A percentile compares a stretch with the other conserved stretches of the same genome.
Conservation (phyloP, 352 stramenopile species). For the Poterioochromonas sp. region DNA sequence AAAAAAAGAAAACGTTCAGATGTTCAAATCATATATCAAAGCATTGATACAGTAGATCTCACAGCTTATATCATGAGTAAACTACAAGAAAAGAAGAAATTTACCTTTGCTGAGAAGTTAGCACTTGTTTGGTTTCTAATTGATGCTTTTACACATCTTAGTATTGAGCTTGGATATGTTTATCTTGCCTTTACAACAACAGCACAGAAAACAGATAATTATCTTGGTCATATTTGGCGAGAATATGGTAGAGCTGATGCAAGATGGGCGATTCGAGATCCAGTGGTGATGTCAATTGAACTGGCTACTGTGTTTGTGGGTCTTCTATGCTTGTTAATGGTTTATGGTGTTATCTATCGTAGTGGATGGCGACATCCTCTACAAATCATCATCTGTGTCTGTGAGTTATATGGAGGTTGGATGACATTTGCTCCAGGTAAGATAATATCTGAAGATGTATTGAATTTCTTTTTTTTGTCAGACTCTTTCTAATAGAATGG, state of each 20-base stretch:
- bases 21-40: too few relatives aligned
- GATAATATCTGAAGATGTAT: background rate
- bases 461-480: background rate
- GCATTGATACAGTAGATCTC: too few relatives aligned
- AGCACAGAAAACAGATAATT: background rate
- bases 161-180: slow-evolving; percentile 35
- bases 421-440: slow-evolving; percentile 36
- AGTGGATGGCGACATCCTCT: slow-evolving; percentile 24
- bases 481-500: slow-evolving; percentile 1
- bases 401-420: slow-evolving; percentile 35
- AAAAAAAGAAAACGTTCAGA: too few relatives aligned
- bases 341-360: slow-evolving; percentile 21
- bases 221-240: slow-evolving; percentile 29
- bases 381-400: slow-evolving; percentile 34
- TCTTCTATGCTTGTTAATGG: slow-evolving; percentile 20
- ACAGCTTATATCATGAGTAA: too few relatives aligned
- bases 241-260: slow-evolving; percentile 35
- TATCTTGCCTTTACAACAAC: slow-evolving; percentile 23
- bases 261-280: slow-evolving; percentile 32
- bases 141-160: slow-evolving; percentile 34
- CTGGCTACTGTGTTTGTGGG: slow-evolving; percentile 28
- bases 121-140: slow-evolving; percentile 32
- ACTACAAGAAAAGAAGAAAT: too few relatives aligned
- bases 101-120: slow-evolving; percentile 18
- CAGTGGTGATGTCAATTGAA: slow-evolving; percentile 32